Evolutionary conservation across 495 filamentous ascomycete species (phyloP), one percentile per base, ranked within the genome.

Genomic region (Halenospora varia): DNA sequence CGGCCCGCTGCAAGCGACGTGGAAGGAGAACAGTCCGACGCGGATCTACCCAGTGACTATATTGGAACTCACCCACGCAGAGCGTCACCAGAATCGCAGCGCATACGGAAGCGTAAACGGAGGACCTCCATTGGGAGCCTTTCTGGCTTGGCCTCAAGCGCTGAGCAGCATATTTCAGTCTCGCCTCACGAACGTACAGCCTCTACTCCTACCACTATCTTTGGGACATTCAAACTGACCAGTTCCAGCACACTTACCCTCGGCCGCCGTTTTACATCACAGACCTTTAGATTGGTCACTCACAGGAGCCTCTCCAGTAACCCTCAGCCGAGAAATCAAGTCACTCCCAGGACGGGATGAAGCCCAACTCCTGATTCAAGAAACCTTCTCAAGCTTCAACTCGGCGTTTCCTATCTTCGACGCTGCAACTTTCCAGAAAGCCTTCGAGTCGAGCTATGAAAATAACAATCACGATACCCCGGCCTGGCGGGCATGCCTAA

Each of bases 221-320:
- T 53, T 53, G 51, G 29, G 51, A 53, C 51, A 53, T 53, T 53
- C 29, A 41, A 53, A 53, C 51, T 53, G 51, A 58, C 48, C 48
- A 58, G 35, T 52, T 58, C 55, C 55, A 58, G 55, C 55, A 52
- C 39, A 51, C 48, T 52, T 58, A 58, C 48, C 48, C 48, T 58
- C 55, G 48, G 48, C 55, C 55, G 55, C 48, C 55, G 55, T 58
- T 47, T 58, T 51, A 57, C 45, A 57, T 57, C 55, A 57, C 55
- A 57, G 55, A 57, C 55, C 55, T 47, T 58, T 53, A 53, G 51
- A 53, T 42, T 53, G 51, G 51, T 53, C 51, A 53, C 51, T 53
- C 51, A 53, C 51, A 53, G 51, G 51, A 45, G 42, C 42, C 42
- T 45, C 42, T 45, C 42, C 42, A 45, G 42, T 45, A n/a, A 45